phyloP scores from a whole-genome alignment of 2,329 filamentous ascomycete species.

The Alternaria ventricosa region DNA sequence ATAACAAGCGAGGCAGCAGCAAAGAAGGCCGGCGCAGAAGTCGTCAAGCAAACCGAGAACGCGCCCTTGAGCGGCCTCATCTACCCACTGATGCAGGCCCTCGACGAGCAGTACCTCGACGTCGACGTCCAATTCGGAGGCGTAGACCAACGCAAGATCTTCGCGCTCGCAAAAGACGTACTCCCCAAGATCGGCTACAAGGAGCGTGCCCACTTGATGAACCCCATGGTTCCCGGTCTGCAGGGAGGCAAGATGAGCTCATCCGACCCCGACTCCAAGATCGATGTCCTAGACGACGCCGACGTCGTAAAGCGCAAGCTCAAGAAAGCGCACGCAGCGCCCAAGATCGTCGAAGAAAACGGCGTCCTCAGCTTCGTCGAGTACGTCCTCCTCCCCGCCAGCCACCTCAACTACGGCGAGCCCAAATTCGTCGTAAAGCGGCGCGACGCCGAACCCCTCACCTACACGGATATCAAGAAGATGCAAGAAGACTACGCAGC shows the following conservation, averaged over 20 bases:
- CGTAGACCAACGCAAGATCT: slow-evolving; percentile 86
- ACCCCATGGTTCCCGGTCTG: slow-evolving; percentile 89
- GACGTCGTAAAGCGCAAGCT: slow-evolving; percentile 72
- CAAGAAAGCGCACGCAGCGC: slow-evolving; percentile 80
- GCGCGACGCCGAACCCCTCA: slow-evolving; percentile 73
- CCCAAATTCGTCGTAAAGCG: slow-evolving; percentile 72
- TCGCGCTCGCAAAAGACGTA: slow-evolving; percentile 82
- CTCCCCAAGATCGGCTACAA: slow-evolving; percentile 86
- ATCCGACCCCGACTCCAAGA: slow-evolving; percentile 79
- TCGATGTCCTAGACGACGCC: slow-evolving; percentile 84
- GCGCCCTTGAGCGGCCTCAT: slow-evolving; percentile 75
- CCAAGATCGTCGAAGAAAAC: slow-evolving; percentile 80
- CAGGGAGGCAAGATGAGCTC: slow-evolving; percentile 80
- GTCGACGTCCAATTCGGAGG: slow-evolving; percentile 86
- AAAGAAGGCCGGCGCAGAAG: slow-evolving; percentile 88
- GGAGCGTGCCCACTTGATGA: slow-evolving; percentile 74
- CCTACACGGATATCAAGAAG: slow-evolving; percentile 77
- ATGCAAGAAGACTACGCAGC: slow-evolving; percentile 80
- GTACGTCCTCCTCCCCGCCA: slow-evolving; percentile 81
- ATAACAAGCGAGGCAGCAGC: slow-evolving; percentile 79
- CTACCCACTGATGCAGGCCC: slow-evolving; percentile 86
- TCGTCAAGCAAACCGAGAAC: slow-evolving; percentile 90
- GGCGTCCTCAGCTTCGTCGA: slow-evolving; percentile 87
- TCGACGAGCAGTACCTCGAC: slow-evolving; percentile 83
- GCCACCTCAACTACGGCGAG: slow-evolving; percentile 63